Conservation (phyloP, 768 basidiomycete species). For the Rhizopogon vinicolor region DNA sequence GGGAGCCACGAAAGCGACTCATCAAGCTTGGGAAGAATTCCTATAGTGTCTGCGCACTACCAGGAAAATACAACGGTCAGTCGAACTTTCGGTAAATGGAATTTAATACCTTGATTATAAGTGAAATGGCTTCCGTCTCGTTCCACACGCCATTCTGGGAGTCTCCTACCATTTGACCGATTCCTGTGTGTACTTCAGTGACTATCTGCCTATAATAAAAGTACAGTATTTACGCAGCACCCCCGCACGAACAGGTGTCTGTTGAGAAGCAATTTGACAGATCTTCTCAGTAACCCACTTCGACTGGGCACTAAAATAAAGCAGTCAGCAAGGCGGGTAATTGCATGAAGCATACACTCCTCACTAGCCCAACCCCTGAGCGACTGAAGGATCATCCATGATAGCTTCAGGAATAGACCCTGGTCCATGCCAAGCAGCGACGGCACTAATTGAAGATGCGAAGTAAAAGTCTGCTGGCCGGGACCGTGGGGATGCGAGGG, state of each 20-base stretch:
- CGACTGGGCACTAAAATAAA: slow-evolving; percentile 18
- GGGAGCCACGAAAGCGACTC: slow-evolving; percentile 44
- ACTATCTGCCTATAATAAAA: not conserved
- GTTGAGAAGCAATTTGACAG: slow-evolving; percentile 35
- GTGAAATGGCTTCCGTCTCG: slow-evolving; percentile 38
- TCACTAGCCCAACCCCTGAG: slow-evolving; percentile 30
- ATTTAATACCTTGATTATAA: slow-evolving; percentile 23
- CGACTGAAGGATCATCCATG: slow-evolving; percentile 19
- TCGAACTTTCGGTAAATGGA: not conserved
- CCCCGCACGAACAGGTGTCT: slow-evolving; percentile 15
- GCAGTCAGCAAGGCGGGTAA: not conserved
- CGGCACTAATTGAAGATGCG: slow-evolving; percentile 41
- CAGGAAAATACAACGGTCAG: slow-evolving; percentile 16
- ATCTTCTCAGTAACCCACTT: slow-evolving; percentile 57
- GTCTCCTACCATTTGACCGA: slow-evolving; percentile 57
- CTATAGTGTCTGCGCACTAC: slow-evolving; percentile 36
- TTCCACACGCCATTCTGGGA: slow-evolving; percentile 47
- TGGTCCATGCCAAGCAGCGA: slow-evolving; percentile 16
- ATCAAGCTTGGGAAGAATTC: slow-evolving; percentile 26
- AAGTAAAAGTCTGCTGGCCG: slow-evolving; percentile 43
- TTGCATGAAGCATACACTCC: slow-evolving; percentile 4
- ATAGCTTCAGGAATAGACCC: slow-evolving; percentile 18
- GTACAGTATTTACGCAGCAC: slow-evolving; percentile 15
- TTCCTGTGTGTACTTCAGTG: slow-evolving; percentile 36
- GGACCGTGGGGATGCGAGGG: slow-evolving; percentile 31